Evolutionary conservation across 148 eudicot genomes (phyloP).

Genomic region (Euryodendron excelsum): DNA sequence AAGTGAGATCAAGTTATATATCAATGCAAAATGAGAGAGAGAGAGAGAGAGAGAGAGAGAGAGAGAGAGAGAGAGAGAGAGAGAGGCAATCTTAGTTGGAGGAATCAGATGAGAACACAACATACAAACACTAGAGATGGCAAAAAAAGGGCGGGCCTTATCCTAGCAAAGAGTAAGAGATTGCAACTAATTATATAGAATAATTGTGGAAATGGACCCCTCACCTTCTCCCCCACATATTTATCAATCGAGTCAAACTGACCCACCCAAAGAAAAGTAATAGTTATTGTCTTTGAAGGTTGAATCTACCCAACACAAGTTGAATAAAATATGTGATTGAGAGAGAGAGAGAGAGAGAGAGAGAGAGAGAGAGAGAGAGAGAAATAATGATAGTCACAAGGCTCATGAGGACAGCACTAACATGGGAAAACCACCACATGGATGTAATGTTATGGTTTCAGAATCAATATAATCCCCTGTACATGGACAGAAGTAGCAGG

Average conservation of each 20-base stretch:
- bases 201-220: slow-evolving; percentile 37
- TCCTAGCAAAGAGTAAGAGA: slow-evolving; percentile 14
- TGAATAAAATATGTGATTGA: slow-evolving; percentile 2
- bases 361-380: slow-evolving; percentile 4
- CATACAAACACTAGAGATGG: slow-evolving; percentile 17
- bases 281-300: slow-evolving; percentile 32
- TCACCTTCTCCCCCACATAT: slow-evolving; percentile 13
- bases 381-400: slow-evolving; percentile 22
- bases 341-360: no score
- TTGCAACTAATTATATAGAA: slow-evolving; percentile 21
- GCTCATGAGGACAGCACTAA: slow-evolving; percentile 29
- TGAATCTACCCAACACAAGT: slow-evolving; percentile 24
- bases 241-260: slow-evolving; percentile 21
- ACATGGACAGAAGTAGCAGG: neutral
- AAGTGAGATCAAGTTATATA: neutral
- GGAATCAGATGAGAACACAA: slow-evolving; percentile 20
- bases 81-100: neutral
- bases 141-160: slow-evolving; percentile 5
- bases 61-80: slow-evolving; percentile 10
- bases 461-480: neutral
- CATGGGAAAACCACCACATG: slow-evolving; percentile 13
- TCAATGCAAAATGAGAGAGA: neutral
- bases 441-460: neutral
- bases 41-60: slow-evolving; percentile 5
- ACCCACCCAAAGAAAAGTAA: slow-evolving; percentile 26